Base-by-base conservation (phyloP, 2,329 filamentous ascomycete genomes). In the Cercospora beticola region DNA sequence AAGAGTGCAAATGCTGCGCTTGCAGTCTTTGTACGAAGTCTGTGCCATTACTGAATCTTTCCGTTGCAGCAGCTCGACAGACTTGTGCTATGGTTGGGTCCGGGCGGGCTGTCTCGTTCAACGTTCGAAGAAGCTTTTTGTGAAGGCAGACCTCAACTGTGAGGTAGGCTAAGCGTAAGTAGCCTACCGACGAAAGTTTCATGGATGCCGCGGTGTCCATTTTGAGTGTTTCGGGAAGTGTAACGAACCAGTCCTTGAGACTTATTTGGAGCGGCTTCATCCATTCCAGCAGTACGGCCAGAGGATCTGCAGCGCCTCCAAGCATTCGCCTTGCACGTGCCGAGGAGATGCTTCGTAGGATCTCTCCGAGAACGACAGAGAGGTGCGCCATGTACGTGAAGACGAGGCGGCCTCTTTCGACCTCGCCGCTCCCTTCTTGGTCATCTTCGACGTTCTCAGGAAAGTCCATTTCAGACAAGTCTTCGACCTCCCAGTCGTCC, bases 71-170 rank as follows among this genome's bases (percentile, higher is more conserved):
- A 58, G 76, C 75, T 3, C 82, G 81, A 67, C 80, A 82, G 43
- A 81, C 80, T 18, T 72, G 63, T n/a, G 76, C 70, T 8, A 82
- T 75, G 14, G 77, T 75, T 6, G 73, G 71, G 46, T 79, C 78
- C 3, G 68, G 54, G n/a, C 62, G 28, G 10, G 68, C 64, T 8
- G 68, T 68, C 30, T 64, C 67, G 14, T 60, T 33, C 2, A 81
- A 71, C 5, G 78, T 78, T 18, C 79, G 76, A 30, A 83, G 76
- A 12, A 83, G 78, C 5, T 78, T 78, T n/a, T 81, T 76, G 67
- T 83, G 81, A 5, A 83, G 72, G 6, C 81, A 82, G 54, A 83
- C 82, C 64, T 83, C 82, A 7, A 82, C 80, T 5, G 81, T 79
- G 57, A 83, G 81, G 69, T 84, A 83, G 6, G 81, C 81, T 21